Evolutionary conservation across 1,284 basidiomycete genomes (phyloP), one percentile per base, ranked within the genome.

Genomic region (Heterobasidion annosum): DNA sequence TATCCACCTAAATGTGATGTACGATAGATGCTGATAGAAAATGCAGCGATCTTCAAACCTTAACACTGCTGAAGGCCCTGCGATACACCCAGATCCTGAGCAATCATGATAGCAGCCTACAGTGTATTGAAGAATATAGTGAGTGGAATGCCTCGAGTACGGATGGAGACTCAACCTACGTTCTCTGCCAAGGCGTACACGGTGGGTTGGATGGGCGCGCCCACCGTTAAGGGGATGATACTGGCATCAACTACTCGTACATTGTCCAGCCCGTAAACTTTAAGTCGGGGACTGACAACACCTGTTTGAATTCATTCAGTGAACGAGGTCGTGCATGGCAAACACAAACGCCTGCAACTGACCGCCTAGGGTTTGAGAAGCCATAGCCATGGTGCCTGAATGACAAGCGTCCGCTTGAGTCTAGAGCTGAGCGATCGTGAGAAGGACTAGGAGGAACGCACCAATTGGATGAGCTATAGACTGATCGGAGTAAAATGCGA

Each of bases 241-340:
- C 58, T 49, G 25, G 58, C 59, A 48, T 62, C 60, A 40, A 57
- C 60, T 12, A 61, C 56, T 43, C 59, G 59, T 9, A 62, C 56
- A 34, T 62, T 62, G 12, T 42, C 34, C 8, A 61, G 50, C 3
- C 58, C 61, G 48, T 62, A 61, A 2, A 62, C 54, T 52, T 62
- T 62, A 44, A 61, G 51, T 5, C 43, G 42, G 32, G 54, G 54
- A 47, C 59, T 53, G 19, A 62, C 61, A 13, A 62, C 59, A 46
- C 61, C 59, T 47, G 9, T 47, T 18, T 54, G 44, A 32, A 53
- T 34, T 9, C 9, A n/a, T 9, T 19, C 34, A 48, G 25, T 47
- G 10, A 43, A 18, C 34, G 15, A 40, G 32, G n/a, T 8, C 13
- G 18, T 33, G 3, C 5, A 34, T 9, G 16, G 42, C 19, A 8